phyloP scores from a whole-genome alignment of 768 basidiomycete genomes.

The Kwoniella botswanensis region DNA sequence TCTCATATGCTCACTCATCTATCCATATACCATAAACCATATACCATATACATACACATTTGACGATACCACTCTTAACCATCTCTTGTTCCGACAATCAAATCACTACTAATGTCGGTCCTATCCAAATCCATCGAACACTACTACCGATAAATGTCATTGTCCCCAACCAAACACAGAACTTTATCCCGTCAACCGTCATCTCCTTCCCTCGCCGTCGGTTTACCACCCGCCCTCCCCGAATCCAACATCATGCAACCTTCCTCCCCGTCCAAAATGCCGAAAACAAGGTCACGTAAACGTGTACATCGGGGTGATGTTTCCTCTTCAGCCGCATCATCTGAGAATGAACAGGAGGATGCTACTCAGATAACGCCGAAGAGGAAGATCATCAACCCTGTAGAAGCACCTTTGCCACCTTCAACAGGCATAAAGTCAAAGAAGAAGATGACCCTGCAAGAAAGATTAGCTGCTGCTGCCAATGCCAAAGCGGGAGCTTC shows the following conservation, averaged over 20 bases:
- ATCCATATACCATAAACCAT: no score
- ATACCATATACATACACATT: no score
- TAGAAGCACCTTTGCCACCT: slow-evolving; percentile 29
- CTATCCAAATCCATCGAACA: background rate
- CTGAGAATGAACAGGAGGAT: slow-evolving; percentile 29
- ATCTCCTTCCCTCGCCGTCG: slow-evolving; percentile 46
- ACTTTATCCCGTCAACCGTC: slow-evolving; percentile 44
- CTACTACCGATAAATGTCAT: slow-evolving; percentile 5
- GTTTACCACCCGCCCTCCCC: slow-evolving; percentile 44
- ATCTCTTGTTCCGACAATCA: background rate
- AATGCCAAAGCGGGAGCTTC: slow-evolving; percentile 31
- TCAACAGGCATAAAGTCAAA: slow-evolving; percentile 23
- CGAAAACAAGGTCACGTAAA: slow-evolving; percentile 22
- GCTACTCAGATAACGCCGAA: slow-evolving; percentile 36
- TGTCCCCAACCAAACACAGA: slow-evolving; percentile 37
- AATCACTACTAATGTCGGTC: background rate
- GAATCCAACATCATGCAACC: slow-evolving; percentile 44
- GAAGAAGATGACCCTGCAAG: slow-evolving; percentile 38
- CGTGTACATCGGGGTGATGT: slow-evolving; percentile 50
- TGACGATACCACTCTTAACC: no score
- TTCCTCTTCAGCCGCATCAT: slow-evolving; percentile 43
- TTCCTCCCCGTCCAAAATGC: slow-evolving; percentile 34
- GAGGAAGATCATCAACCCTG: slow-evolving; percentile 38
- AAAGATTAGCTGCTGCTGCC: slow-evolving; percentile 37
- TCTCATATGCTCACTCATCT: background rate